Percentiles rank a stretch among this genome's conserved stretches.
Conservation (phyloP, 2,329 filamentous ascomycete species). For the Alternaria panax region DNA sequence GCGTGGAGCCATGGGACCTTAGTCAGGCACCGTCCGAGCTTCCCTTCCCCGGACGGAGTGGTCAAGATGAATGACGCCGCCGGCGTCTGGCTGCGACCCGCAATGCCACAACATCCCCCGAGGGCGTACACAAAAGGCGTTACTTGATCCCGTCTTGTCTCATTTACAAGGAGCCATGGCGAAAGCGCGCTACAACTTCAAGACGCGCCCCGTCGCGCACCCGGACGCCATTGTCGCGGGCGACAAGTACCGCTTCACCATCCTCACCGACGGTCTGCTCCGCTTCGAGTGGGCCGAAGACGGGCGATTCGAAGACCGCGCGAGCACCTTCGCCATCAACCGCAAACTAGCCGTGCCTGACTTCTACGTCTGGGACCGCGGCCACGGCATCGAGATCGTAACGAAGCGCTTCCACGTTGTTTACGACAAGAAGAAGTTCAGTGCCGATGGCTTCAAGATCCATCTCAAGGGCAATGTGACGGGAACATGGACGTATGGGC, state of each 20-base stretch:
- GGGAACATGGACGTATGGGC: slow-evolving; percentile 61
- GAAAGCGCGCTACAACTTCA: slow-evolving; percentile 53
- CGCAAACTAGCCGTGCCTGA: slow-evolving; percentile 58
- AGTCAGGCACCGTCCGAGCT: not conserved
- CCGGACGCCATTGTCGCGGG: slow-evolving; percentile 56
- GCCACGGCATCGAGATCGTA: slow-evolving; percentile 62
- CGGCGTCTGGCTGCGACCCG: slow-evolving; percentile 22
- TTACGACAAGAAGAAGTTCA: slow-evolving; percentile 67
- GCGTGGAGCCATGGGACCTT: slow-evolving; percentile 19
- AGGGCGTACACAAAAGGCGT: slow-evolving; percentile 16
- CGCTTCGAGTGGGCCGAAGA: slow-evolving; percentile 70
- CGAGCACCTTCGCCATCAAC: slow-evolving; percentile 68
- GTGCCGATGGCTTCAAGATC: slow-evolving; percentile 58
- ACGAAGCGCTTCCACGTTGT: slow-evolving; percentile 63
- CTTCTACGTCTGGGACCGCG: slow-evolving; percentile 58
- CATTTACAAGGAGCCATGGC: slow-evolving; percentile 32
- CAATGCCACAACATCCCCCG: slow-evolving; percentile 24
- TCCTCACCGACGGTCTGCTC: slow-evolving; percentile 64
- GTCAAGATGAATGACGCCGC: slow-evolving; percentile 32
- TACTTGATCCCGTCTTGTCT: slow-evolving; percentile 15
- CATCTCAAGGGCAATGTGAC: slow-evolving; percentile 55
- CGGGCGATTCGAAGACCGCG: slow-evolving; percentile 67
- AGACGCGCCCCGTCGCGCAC: slow-evolving; percentile 55
- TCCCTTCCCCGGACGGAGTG: slow-evolving; percentile 13
- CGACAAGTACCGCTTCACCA: slow-evolving; percentile 65